These are phyloP conservation scores for Yamadazyma jaroonii DNA, from an alignment of 1,139 yeast genomes.

Conservation along the genomic window DNA sequence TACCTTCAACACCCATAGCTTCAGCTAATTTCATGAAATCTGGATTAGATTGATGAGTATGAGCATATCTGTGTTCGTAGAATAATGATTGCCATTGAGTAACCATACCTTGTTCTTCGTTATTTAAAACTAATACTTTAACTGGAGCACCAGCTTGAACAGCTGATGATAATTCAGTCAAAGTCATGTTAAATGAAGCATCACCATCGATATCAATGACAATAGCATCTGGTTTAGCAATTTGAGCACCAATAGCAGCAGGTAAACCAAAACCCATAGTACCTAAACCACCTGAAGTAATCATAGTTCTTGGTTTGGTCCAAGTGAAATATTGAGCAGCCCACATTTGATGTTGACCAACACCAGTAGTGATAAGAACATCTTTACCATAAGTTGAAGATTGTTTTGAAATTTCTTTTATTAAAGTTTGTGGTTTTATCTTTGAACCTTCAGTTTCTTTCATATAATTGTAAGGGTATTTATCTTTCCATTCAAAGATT, in stretches of 20 bases:
- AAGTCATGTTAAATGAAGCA: slow-evolving; percentile 96
- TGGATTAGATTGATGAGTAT: slow-evolving; percentile 94
- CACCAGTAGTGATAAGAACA: slow-evolving; percentile 93
- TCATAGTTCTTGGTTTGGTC: slow-evolving; percentile 87
- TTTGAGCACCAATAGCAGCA: slow-evolving; percentile 97
- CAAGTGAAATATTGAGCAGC: slow-evolving; percentile 97
- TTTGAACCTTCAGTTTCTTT: slow-evolving; percentile 64
- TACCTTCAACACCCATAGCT: slow-evolving; percentile 87
- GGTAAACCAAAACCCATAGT: slow-evolving; percentile 99
- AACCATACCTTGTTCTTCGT: slow-evolving; percentile 99
- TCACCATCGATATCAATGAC: slow-evolving; percentile 98
- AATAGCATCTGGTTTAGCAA: slow-evolving; percentile 89
- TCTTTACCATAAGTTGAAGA: slow-evolving; percentile 66
- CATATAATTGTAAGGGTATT: slow-evolving; percentile 83
- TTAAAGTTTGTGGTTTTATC: slow-evolving; percentile 91
- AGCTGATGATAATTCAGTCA: slow-evolving; percentile 89
- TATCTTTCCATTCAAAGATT: slow-evolving; percentile 77
- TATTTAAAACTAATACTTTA: slow-evolving; percentile 83
- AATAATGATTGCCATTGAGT: slow-evolving; percentile 98
- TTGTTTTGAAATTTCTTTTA: slow-evolving; percentile 73
- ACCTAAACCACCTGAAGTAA: slow-evolving; percentile 97
- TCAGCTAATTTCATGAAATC: slow-evolving; percentile 91
- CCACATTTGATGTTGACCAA: slow-evolving; percentile 99
- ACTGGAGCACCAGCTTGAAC: slow-evolving; percentile 92
- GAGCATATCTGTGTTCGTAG: slow-evolving; percentile 94